Evolutionary conservation across 768 basidiomycete species (phyloP), one percentile per base, ranked within the genome.

Genomic region (Tylopilus intermedius): DNA sequence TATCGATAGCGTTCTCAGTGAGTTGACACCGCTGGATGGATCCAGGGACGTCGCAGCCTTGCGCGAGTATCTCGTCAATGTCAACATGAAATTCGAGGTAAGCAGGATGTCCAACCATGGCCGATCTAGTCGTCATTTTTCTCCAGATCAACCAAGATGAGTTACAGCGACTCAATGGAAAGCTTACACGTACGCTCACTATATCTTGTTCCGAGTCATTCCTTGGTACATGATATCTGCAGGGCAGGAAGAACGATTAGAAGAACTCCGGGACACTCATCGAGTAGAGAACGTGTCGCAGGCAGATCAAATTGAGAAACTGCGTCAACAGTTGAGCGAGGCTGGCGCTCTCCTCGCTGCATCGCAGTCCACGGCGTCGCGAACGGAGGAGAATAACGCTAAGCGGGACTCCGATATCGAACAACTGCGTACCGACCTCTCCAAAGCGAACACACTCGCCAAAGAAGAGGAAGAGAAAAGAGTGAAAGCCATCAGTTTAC

Each of bases 401-500:
- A 80, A 76, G 50, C 80, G 76, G 39, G 77, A 79, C 48, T 68
- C 71, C 0, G 83, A 88, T 38, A 69, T 85, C 0, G 76, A 79
- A 2, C 77, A 75, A 15, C 71, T 93, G n/a, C 75, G 76, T 44
- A 67, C 75, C 15, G 90, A 96, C 51, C 68, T 86, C 1, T 78
- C 83, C 44, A 79, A 78, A 42, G 71, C 79, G 3, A 84, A 82
- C 57, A 74, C 72, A 18, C 50, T 74, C 9, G 86, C 83, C 5
- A 96, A 90, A 67, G 94, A 97, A 55, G 96, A 98, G 65, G 96
- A 98, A 68, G 96, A 99, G 71, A 98, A 99, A 71, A 83, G 95
- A 11, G 82, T 84, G 18, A 99, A 98, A 63, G 94, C 94, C 0
- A 88, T 98, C 58, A 87, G 84, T 47, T 72, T 97, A 26, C 74